A percentile compares a stretch with the other conserved stretches of the same genome.
Evolutionary conservation across 495 filamentous ascomycete species (phyloP).

Genomic region (Aspergillus taichungensis): DNA sequence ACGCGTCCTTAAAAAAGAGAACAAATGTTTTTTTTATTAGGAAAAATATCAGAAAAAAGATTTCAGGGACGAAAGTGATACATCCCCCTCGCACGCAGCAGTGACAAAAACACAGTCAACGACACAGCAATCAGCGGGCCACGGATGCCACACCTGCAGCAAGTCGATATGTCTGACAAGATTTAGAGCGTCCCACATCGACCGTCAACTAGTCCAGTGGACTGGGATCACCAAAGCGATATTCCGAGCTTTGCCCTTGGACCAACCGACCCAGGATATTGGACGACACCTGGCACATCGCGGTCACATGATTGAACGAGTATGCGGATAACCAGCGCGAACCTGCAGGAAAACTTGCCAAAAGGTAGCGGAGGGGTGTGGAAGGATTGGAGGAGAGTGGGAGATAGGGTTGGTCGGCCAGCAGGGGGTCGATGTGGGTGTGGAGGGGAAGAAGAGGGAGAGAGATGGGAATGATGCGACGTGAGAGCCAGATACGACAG

Average conservation of each 20-base stretch:
- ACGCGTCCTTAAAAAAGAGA: not conserved
- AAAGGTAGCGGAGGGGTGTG: not conserved
- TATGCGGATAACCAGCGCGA: conserved; percentile 33
- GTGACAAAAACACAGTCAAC: conserved; percentile 6
- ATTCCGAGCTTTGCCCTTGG: conserved; percentile 5
- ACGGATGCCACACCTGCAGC: conserved; percentile 15
- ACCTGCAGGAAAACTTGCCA: conserved; percentile 24
- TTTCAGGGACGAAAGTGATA: conserved; percentile 11
- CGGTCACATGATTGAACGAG: conserved; percentile 34
- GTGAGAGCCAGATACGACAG: conserved; percentile 12
- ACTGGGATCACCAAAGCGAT: conserved; percentile 11
- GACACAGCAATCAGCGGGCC: conserved; percentile 11
- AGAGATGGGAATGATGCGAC: conserved; percentile 12
- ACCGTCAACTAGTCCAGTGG: conserved; percentile 9
- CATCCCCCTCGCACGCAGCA: conserved; percentile 7
- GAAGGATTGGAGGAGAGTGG: conserved; percentile 17
- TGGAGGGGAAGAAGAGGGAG: conserved; percentile 4
- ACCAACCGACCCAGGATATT: conserved; percentile 12
- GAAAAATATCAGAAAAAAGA: conserved; percentile 3
- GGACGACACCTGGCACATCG: conserved; percentile 12
- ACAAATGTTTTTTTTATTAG: conserved; percentile 1
- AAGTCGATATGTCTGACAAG: conserved; percentile 19
- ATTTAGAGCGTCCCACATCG: conserved; percentile 18
- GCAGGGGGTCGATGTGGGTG: not conserved
- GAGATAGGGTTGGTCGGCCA: conserved; percentile 3